These are phyloP conservation scores for Didymella pinodella DNA, from an alignment of 2,329 filamentous ascomycete species.

Conservation along the genomic window DNA sequence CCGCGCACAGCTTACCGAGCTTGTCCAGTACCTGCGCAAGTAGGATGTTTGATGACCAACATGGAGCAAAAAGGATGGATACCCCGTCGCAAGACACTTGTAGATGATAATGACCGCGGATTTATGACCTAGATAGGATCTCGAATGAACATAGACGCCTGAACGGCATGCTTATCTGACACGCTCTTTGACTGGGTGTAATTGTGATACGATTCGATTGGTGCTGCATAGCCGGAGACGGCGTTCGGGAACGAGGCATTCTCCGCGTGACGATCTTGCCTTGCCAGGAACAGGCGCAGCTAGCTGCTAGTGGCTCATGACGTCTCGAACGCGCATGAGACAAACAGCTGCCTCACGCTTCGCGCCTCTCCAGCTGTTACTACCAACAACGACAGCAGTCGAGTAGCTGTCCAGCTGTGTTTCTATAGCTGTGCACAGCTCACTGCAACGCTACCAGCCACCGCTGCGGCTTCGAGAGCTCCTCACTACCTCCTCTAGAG, in stretches of 20 bases:
- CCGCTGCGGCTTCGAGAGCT: not conserved
- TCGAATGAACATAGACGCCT: constrained; percentile 24
- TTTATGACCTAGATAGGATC: constrained; percentile 34
- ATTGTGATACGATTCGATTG: not conserved
- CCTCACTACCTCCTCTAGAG: constrained; percentile 1
- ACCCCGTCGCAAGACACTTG: constrained; percentile 41
- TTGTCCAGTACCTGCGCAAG: constrained; percentile 63
- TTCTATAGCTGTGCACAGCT: constrained; percentile 16
- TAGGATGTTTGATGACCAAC: constrained; percentile 34
- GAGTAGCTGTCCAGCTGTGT: not conserved
- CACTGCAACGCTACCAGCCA: not conserved
- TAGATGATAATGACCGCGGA: constrained; percentile 30
- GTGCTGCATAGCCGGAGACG: constrained; percentile 1
- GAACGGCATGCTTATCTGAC: constrained; percentile 9
- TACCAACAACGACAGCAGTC: constrained; percentile 2
- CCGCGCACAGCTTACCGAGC: constrained; percentile 69
- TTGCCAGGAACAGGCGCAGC: too few relatives aligned
- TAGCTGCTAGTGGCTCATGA: constrained; percentile 23
- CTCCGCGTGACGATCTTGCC: constrained; percentile 25
- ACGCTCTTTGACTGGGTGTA: not conserved
- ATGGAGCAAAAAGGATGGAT: constrained; percentile 29
- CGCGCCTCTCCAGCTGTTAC: not conserved
- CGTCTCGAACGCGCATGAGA: constrained; percentile 26
- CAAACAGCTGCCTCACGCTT: constrained; percentile 24
- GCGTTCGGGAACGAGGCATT: constrained; percentile 9